Evolutionary conservation across 805 yeast genomes (phyloP).

Genomic region (Kuraishia piskuri): DNA sequence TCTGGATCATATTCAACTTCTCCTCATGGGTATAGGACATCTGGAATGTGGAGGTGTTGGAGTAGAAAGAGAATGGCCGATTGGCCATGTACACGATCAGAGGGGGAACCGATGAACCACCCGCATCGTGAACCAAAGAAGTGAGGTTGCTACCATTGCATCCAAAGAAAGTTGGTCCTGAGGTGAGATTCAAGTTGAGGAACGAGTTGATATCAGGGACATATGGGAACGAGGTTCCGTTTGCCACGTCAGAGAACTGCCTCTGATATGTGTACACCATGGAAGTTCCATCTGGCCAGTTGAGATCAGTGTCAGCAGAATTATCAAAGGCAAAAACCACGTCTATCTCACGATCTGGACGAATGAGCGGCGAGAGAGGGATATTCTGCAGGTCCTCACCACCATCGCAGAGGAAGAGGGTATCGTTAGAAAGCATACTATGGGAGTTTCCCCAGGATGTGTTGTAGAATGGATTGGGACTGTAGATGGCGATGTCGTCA

Average conservation of each 20-base stretch:
- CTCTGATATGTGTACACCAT: conserved; percentile 47
- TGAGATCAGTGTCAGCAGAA: conserved; percentile 50
- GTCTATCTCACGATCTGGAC: conserved; percentile 54
- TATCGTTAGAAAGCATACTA: conserved; percentile 28
- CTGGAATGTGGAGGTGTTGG: conserved; percentile 70
- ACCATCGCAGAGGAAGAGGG: conserved; percentile 62
- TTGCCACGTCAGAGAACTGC: conserved; percentile 44
- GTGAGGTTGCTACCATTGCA: conserved; percentile 64
- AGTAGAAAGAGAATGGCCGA: conserved; percentile 49
- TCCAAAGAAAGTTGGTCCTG: conserved; percentile 76
- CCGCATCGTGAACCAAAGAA: conserved; percentile 29
- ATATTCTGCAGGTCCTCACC: conserved; percentile 72
- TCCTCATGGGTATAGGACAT: conserved; percentile 53
- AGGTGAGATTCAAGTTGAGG: conserved; percentile 48
- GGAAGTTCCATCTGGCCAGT: conserved; percentile 66
- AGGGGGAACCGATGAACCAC: conserved; percentile 46
- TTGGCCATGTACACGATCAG: conserved; percentile 74
- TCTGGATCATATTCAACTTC: conserved; percentile 49
- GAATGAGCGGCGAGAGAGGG: conserved; percentile 58
- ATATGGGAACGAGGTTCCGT: conserved; percentile 64
- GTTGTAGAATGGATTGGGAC: conserved; percentile 63
- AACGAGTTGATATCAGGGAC: conserved; percentile 68
- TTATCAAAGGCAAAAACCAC: conserved; percentile 58
- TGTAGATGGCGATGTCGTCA: conserved; percentile 61
- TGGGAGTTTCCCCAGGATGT: conserved; percentile 28